These are phyloP conservation scores for Beta macrorhiza DNA, from an alignment of 179 eudicot genomes.

Conservation along the genomic window DNA sequence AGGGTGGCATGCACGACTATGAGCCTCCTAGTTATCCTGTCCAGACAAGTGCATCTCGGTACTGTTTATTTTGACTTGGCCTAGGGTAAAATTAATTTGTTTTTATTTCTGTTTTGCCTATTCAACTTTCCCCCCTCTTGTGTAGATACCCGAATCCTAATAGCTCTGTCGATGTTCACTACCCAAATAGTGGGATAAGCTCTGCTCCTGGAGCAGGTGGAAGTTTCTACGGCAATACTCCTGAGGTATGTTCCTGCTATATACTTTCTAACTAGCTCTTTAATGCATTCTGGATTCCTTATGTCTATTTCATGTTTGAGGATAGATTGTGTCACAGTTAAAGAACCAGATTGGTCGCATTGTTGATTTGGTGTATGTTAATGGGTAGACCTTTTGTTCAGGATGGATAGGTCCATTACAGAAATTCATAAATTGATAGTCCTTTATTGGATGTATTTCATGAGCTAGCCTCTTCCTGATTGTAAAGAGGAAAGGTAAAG, in stretches of 20 bases:
- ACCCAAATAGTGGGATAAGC: slow-evolving; percentile 34
- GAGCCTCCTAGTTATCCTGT: slow-evolving; percentile 50
- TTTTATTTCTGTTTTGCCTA: not conserved
- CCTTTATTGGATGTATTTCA: too few species aligned
- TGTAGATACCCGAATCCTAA: slow-evolving; percentile 44
- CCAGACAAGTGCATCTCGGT: slow-evolving; percentile 56
- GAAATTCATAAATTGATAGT: not conserved
- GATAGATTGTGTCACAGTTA: not conserved
- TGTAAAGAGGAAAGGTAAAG: too few species aligned
- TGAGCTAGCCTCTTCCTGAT: too few species aligned
- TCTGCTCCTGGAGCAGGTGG: slow-evolving; percentile 44
- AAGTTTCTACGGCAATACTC: slow-evolving; percentile 29
- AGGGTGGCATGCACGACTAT: slow-evolving; percentile 52
- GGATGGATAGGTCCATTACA: not conserved
- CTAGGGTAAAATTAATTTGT: not conserved
- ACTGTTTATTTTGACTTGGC: slow-evolving; percentile 9
- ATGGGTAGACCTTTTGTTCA: not conserved
- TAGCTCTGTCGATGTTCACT: slow-evolving; percentile 38
- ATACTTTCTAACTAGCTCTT: not conserved
- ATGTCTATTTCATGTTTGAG: not conserved
- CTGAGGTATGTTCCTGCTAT: slow-evolving; percentile 31
- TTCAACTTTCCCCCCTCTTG: not conserved
- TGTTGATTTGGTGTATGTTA: not conserved
- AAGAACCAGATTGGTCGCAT: too few species aligned
- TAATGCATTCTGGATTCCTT: not conserved